phyloP scores from a whole-genome alignment of 2,329 filamentous ascomycete species.

The Fusarium zealandicum region DNA sequence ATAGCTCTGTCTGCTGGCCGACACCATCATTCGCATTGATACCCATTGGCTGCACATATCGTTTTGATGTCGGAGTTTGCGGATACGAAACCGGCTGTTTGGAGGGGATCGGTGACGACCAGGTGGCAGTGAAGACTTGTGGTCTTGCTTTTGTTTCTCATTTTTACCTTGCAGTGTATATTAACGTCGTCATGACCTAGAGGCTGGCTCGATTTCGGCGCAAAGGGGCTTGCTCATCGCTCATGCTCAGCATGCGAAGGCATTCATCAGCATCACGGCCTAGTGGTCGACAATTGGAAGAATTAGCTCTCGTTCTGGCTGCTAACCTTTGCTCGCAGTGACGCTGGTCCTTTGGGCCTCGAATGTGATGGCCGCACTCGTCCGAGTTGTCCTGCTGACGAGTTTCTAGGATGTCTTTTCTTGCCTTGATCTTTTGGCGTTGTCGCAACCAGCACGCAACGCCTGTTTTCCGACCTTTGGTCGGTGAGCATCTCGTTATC shows the following conservation, averaged over 20 bases:
- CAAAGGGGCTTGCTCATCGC: slow-evolving; percentile 15
- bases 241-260: slow-evolving; percentile 15
- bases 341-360: slow-evolving; percentile 20
- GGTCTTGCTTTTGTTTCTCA: slow-evolving; percentile 6
- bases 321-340: slow-evolving; percentile 44
- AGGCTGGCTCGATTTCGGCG: slow-evolving; percentile 25
- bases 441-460: slow-evolving; percentile 11
- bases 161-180: slow-evolving; percentile 28
- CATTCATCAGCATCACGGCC: slow-evolving; percentile 31
- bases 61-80: slow-evolving; percentile 24
- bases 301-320: slow-evolving; percentile 26
- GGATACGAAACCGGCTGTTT: slow-evolving; percentile 20
- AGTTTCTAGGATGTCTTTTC: background rate
- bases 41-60: slow-evolving; percentile 14
- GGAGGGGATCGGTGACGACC: slow-evolving; percentile 7
- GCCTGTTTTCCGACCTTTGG: slow-evolving; percentile 18
- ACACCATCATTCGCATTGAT: slow-evolving; percentile 7
- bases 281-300: slow-evolving; percentile 40
- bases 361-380: slow-evolving; percentile 21
- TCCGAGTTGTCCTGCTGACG: slow-evolving; percentile 9
- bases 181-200: slow-evolving; percentile 37
- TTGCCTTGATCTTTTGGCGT: background rate
- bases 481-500: slow-evolving; percentile 32
- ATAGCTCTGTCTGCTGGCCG: background rate
- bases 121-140: slow-evolving; percentile 13